Conservation (phyloP, 2,329 filamentous ascomycete species). For the Trichoderma citrinoviride region DNA sequence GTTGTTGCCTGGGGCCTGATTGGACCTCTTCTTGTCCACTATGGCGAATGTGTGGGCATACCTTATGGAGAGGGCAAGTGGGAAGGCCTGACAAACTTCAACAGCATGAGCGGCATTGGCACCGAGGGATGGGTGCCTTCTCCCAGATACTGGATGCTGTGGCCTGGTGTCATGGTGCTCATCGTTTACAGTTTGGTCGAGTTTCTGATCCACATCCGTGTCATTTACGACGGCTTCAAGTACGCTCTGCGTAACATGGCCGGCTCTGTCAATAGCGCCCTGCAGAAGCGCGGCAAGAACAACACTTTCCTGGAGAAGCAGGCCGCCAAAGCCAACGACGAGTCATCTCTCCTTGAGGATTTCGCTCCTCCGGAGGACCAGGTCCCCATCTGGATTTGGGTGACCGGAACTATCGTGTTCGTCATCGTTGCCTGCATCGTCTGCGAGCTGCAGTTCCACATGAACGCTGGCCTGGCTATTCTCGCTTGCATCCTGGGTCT, state of each 20-base stretch:
- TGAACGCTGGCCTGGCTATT: constrained; percentile 56
- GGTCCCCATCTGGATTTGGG: constrained; percentile 55
- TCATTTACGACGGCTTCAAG: constrained; percentile 38
- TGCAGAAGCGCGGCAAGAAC: constrained; percentile 35
- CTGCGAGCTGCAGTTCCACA: constrained; percentile 50
- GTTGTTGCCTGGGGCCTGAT: constrained; percentile 56
- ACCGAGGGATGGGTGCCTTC: constrained; percentile 34
- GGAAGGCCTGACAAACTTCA: constrained; percentile 33
- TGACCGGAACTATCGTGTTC: constrained; percentile 45
- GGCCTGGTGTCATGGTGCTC: constrained; percentile 46
- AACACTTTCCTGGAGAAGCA: constrained; percentile 37
- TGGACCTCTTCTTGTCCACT: constrained; percentile 45
- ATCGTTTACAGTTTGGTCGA: constrained; percentile 42
- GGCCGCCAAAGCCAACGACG: constrained; percentile 36
- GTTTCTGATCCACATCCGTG: constrained; percentile 41
- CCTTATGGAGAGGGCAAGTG: constrained; percentile 31
- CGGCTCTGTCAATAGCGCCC: constrained; percentile 31
- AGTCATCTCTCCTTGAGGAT: constrained; percentile 37
- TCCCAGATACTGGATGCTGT: constrained; percentile 44
- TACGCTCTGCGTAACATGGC: constrained; percentile 35
- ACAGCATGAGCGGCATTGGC: constrained; percentile 32
- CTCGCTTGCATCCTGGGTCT: constrained; percentile 56
- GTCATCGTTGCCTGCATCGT: constrained; percentile 54
- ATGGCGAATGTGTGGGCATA: constrained; percentile 52
- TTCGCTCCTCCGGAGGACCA: constrained; percentile 44